Conservation (phyloP, 1,139 yeast species). For the Debaryomyces singareniensis region DNA sequence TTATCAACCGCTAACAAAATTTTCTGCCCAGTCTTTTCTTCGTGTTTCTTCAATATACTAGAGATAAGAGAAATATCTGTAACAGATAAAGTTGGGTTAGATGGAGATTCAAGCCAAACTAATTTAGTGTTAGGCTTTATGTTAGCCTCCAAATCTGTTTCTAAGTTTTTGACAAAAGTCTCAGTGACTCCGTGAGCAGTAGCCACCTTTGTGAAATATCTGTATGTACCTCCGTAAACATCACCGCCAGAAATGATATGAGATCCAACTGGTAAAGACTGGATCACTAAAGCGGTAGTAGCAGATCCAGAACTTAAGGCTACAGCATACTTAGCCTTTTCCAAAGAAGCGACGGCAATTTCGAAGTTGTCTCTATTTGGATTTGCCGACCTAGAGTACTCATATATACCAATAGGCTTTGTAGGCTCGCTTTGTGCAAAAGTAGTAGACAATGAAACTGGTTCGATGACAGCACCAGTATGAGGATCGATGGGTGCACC, state of each 20-base stretch:
- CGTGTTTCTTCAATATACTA: conserved; percentile 40
- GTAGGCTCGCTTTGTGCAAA: conserved; percentile 78
- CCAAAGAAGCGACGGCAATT: conserved; percentile 73
- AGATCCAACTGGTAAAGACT: conserved; percentile 64
- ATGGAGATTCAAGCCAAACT: conserved; percentile 88
- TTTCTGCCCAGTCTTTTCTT: conserved; percentile 39
- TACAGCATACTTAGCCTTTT: conserved; percentile 69
- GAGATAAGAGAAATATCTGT: conserved; percentile 67
- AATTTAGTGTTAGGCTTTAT: conserved; percentile 60
- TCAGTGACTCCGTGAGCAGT: conserved; percentile 71
- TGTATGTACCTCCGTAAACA: conserved; percentile 90
- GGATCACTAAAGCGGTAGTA: conserved; percentile 72
- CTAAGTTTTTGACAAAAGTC: conserved; percentile 61
- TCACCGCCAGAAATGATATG: conserved; percentile 82
- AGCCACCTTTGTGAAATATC: conserved; percentile 86
- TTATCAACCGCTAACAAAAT: conserved; percentile 79
- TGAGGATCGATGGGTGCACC: conserved; percentile 69
- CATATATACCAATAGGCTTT: conserved; percentile 71
- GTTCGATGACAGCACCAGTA: conserved; percentile 86
- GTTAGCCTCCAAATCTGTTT: conserved; percentile 49
- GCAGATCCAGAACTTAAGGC: conserved; percentile 88
- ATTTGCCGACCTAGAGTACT: conserved; percentile 82
- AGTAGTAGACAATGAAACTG: conserved; percentile 81
- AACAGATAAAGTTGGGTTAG: conserved; percentile 77
- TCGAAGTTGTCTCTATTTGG: conserved; percentile 87